A percentile compares a stretch with the other conserved stretches of the same genome.
phyloP scores from a whole-genome alignment of 805 yeast genomes.

The Danielia oregonensis region DNA sequence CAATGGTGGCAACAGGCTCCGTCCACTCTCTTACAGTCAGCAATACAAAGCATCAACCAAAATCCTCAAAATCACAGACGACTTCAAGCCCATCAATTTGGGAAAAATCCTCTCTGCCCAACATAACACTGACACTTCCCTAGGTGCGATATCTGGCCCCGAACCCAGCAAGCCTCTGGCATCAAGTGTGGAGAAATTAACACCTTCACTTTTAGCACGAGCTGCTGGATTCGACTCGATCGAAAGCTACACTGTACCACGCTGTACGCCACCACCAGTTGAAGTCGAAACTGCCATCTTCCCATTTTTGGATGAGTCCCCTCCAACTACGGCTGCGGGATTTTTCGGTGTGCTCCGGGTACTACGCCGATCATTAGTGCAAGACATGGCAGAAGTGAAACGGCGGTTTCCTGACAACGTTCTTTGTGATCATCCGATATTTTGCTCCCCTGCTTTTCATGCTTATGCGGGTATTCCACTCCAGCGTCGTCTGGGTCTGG shows the following conservation, averaged over 20 bases:
- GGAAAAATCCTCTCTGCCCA: slow-evolving; percentile 16
- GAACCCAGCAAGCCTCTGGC: slow-evolving; percentile 10
- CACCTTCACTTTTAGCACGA: slow-evolving; percentile 12
- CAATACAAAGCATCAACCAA: slow-evolving; percentile 24
- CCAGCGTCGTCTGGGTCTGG: no score
- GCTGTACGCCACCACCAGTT: slow-evolving; percentile 23
- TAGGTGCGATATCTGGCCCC: slow-evolving; percentile 1
- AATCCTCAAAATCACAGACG: slow-evolving; percentile 18
- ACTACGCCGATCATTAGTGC: slow-evolving; percentile 22
- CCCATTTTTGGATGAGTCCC: slow-evolving; percentile 22
- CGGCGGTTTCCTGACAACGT: slow-evolving; percentile 21
- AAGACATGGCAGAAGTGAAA: slow-evolving; percentile 28
- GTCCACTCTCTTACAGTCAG: slow-evolving; percentile 22
- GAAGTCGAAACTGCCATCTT: slow-evolving; percentile 24
- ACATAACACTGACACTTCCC: slow-evolving; percentile 2
- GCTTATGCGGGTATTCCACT: no score
- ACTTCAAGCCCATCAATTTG: slow-evolving; percentile 18
- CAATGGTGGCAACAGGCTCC: slow-evolving; percentile 22
- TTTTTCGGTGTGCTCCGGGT: slow-evolving; percentile 11
- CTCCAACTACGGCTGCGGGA: slow-evolving; percentile 5
- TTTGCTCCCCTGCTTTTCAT: slow-evolving; percentile 17
- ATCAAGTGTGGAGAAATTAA: slow-evolving; percentile 6
- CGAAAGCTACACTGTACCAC: slow-evolving; percentile 15
- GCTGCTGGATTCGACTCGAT: slow-evolving; percentile 22
- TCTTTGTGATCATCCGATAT: slow-evolving; percentile 22